Evolutionary conservation across 169 alveolate genomes (phyloP).

Genomic region (Eimeria maxima): DNA sequence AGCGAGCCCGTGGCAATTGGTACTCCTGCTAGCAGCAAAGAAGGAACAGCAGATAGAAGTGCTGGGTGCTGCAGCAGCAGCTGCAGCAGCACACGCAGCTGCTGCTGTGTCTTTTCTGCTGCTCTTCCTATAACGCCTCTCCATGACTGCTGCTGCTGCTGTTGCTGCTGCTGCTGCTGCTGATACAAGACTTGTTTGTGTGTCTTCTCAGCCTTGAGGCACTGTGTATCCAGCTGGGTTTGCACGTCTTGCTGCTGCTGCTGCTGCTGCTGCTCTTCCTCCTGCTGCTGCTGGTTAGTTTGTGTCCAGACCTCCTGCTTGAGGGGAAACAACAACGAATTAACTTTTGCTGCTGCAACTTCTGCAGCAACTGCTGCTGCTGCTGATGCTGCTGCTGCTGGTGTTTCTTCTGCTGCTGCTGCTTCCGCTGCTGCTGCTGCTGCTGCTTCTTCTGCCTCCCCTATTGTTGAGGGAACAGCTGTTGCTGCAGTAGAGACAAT

Average conservation of each 20-base stretch:
- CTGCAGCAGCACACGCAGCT: conserved; percentile 18
- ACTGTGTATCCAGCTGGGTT: background rate
- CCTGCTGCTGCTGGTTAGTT: background rate
- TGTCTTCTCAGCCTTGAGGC: background rate
- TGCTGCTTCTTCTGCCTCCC: background rate
- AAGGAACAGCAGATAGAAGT: conserved; percentile 32
- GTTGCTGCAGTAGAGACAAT: conserved; percentile 25
- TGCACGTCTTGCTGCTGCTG: background rate
- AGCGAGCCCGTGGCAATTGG: background rate
- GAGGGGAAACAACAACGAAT: background rate
- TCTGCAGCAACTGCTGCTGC: background rate
- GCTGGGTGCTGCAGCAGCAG: conserved; percentile 66
- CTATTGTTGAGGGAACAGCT: background rate
- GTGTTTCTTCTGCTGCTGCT: background rate
- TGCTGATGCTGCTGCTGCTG: conserved; percentile 11
- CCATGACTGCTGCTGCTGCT: conserved; percentile 26
- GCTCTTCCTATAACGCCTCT: background rate
- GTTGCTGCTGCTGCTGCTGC: conserved; percentile 35
- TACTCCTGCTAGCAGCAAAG: conserved; percentile 27
- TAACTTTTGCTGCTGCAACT: background rate
- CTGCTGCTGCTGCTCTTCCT: conserved; percentile 34
- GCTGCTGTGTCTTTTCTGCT: conserved; percentile 40
- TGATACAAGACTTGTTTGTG: background rate
- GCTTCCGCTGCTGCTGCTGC: background rate
- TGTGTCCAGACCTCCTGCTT: background rate